Evolutionary conservation across 129 eudicot species (phyloP), one percentile per base, ranked within the genome.

Genomic region (Centrapalus pauciflorus): DNA sequence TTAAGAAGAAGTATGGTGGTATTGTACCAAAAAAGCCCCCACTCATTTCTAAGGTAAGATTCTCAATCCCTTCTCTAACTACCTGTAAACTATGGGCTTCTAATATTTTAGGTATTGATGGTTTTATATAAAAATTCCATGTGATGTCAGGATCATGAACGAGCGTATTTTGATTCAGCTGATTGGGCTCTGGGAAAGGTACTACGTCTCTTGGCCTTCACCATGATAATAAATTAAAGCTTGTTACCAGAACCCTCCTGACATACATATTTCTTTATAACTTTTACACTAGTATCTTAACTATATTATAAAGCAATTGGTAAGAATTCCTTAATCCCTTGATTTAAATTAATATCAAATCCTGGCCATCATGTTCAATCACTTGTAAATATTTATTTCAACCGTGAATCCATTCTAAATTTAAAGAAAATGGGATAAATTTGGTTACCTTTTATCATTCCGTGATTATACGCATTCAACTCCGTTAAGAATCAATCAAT

Each of bases 161-260:
- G 96, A 26, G 96, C 96, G 27, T 93, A 88, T 68, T 93, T 93
- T 78, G 98, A 93, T 81, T 93, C 98, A 72, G 98, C 98, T 64
- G 98, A 93, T 65, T 93, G 98, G 98, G 98, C 98, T 78, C 61
- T 93, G 54, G 95, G 96, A 69, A 93, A 93, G 98, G 98, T 93
- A 75, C 9, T 57, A 37, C 49, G 60, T 24, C 55, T 35, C 51
- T 46, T 17, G 50, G 24, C 63, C 34, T 29, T 32, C 64, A 3
- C 8, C 14, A 13, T 25, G 46, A 48, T 50, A 32, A n/a, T 29
- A 34, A 41, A 40, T 40, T 57, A 33, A 67, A 63, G 34, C 46
- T 61, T 61, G 37, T 52, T 48, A 46, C 6, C 6, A 54, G 59
- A 21, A 11, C 19, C n/a, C n/a, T n/a, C n/a, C n/a, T n/a, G n/a